These are phyloP conservation scores for Dothideomycetes sp. DNA, from an alignment of 2,329 filamentous ascomycete genomes.

Conservation along the genomic window DNA sequence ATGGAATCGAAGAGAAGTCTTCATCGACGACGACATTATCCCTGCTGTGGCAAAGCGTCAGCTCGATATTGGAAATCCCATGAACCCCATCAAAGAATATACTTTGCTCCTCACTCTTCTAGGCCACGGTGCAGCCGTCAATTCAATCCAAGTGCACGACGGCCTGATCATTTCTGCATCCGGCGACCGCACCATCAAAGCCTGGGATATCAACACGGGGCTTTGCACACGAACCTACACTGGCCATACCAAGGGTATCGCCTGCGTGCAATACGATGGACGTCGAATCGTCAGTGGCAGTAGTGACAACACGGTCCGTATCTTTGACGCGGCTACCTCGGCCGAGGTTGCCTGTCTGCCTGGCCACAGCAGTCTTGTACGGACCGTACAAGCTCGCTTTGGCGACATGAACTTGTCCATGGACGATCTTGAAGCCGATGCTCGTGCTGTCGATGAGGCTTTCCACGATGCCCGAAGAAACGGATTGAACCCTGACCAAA, in stretches of 20 bases:
- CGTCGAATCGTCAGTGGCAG: slow-evolving; percentile 90
- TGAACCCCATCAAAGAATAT: slow-evolving; percentile 57
- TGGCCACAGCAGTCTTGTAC: slow-evolving; percentile 74
- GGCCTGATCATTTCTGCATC: slow-evolving; percentile 89
- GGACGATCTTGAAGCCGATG: slow-evolving; percentile 64
- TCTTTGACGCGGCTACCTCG: slow-evolving; percentile 79
- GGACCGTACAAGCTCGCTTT: slow-evolving; percentile 91
- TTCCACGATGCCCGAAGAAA: slow-evolving; percentile 54
- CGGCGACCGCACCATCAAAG: slow-evolving; percentile 84
- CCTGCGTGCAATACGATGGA: slow-evolving; percentile 93
- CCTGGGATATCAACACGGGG: slow-evolving; percentile 84
- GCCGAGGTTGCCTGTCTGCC: slow-evolving; percentile 82
- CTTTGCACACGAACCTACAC: slow-evolving; percentile 67
- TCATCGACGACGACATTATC: slow-evolving; percentile 31
- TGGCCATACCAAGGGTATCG: slow-evolving; percentile 90
- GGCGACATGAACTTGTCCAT: slow-evolving; percentile 76
- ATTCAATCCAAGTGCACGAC: slow-evolving; percentile 83
- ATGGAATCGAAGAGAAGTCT: slow-evolving; percentile 72
- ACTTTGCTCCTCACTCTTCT: slow-evolving; percentile 69
- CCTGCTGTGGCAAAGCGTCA: slow-evolving; percentile 21
- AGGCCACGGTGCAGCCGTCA: slow-evolving; percentile 85
- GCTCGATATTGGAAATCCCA: slow-evolving; percentile 36
- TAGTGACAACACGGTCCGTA: slow-evolving; percentile 90
- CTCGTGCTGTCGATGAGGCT: slow-evolving; percentile 60
- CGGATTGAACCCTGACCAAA: slow-evolving; percentile 31